Percentiles rank a stretch among this genome's conserved stretches.
phyloP scores from a whole-genome alignment of 2,329 filamentous ascomycete genomes.

The Colletotrichum spaethianum region DNA sequence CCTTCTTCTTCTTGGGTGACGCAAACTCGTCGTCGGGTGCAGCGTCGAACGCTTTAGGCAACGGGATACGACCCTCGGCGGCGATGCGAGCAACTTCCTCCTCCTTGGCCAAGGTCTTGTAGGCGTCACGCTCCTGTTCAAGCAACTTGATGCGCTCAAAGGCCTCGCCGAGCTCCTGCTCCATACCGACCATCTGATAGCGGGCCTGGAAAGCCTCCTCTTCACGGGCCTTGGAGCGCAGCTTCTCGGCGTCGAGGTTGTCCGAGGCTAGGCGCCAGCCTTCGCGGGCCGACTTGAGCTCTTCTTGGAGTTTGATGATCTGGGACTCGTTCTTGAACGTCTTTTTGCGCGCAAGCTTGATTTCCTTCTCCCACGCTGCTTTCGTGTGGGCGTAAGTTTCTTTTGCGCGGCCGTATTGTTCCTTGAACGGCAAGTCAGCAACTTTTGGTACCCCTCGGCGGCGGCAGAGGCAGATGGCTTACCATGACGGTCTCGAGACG shows the following conservation, averaged over 20 bases:
- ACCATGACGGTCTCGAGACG: slow-evolving; percentile 80
- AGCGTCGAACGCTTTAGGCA: slow-evolving; percentile 66
- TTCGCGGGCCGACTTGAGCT: slow-evolving; percentile 74
- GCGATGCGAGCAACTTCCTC: slow-evolving; percentile 82
- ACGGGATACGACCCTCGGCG: slow-evolving; percentile 77
- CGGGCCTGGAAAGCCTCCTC: slow-evolving; percentile 79
- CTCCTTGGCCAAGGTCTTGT: slow-evolving; percentile 79
- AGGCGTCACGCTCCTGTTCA: slow-evolving; percentile 81
- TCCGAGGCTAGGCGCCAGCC: slow-evolving; percentile 70
- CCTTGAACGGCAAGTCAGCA: slow-evolving; percentile 59
- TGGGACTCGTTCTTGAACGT: slow-evolving; percentile 81
- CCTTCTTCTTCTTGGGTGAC: slow-evolving; percentile 68
- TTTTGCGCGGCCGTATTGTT: slow-evolving; percentile 79
- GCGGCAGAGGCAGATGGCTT: slow-evolving; percentile 25
- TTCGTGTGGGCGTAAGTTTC: slow-evolving; percentile 78
- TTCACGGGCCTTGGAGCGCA: slow-evolving; percentile 72
- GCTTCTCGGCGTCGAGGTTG: slow-evolving; percentile 73
- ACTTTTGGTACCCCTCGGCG: slow-evolving; percentile 8
- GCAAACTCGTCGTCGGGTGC: slow-evolving; percentile 71
- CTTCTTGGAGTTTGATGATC: slow-evolving; percentile 80
- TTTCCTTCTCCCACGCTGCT: slow-evolving; percentile 81
- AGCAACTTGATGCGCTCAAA: slow-evolving; percentile 74
- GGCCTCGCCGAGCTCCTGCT: slow-evolving; percentile 77
- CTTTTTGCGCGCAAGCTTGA: slow-evolving; percentile 78
- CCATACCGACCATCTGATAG: slow-evolving; percentile 74